phyloP scores from a whole-genome alignment of 805 yeast genomes.

The Clavispora asparagi region DNA sequence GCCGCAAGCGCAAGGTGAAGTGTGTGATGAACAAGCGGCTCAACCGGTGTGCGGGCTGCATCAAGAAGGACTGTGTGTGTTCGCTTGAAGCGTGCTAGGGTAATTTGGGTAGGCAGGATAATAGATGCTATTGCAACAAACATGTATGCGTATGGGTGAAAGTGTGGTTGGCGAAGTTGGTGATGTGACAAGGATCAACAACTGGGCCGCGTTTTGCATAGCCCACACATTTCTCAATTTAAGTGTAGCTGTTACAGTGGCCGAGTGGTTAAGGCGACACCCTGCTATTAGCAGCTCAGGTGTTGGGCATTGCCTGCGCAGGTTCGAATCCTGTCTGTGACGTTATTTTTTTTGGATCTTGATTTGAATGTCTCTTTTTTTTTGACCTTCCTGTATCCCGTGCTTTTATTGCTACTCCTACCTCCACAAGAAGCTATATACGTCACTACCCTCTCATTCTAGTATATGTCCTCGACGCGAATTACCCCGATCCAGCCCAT shows the following conservation, averaged over 20 bases:
- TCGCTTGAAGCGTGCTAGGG: constrained; percentile 18
- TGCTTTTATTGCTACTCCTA: no score
- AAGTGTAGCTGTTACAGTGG: constrained; percentile 32
- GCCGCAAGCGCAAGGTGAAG: constrained; percentile 41
- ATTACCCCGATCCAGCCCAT: no score
- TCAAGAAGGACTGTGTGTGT: constrained; percentile 33
- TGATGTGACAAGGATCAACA: no score
- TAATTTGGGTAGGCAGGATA: neutral
- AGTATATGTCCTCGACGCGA: no score
- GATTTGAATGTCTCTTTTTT: no score
- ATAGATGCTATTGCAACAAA: neutral
- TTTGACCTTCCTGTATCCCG: no score
- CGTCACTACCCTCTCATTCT: no score
- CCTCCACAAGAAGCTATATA: no score
- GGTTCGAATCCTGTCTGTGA: constrained; percentile 99
- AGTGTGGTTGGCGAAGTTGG: no score
- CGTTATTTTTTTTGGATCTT: constrained; percentile 39
- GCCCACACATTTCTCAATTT: neutral
- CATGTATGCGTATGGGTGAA: no score
- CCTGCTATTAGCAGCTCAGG: constrained; percentile 27
- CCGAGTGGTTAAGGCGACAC: constrained; percentile 53
- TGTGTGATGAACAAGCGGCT: constrained; percentile 29
- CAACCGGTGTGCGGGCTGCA: constrained; percentile 37
- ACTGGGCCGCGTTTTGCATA: neutral
- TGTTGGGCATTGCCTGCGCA: constrained; percentile 63